Evolutionary conservation across 306 rosid species (phyloP).

Genomic region (Quercus mongolica): DNA sequence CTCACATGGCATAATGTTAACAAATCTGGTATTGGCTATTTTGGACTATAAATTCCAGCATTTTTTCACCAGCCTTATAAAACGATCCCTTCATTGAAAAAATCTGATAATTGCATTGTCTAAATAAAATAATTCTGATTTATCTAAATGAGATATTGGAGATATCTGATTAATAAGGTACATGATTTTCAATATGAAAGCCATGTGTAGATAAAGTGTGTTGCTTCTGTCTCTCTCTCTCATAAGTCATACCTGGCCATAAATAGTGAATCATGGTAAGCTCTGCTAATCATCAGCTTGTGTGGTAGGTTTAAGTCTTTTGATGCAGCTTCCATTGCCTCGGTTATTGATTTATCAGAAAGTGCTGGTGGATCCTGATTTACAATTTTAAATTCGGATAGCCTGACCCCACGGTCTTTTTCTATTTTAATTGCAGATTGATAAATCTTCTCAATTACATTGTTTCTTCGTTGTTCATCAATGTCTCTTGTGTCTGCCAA

Average conservation of each 20-base stretch:
- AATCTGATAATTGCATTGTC: not conserved
- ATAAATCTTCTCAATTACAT: constrained; percentile 67
- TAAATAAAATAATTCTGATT: not conserved
- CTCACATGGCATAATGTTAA: not conserved
- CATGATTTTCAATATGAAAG: not conserved
- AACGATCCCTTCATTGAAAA: not conserved
- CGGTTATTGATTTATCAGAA: constrained; percentile 57
- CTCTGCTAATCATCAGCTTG: constrained; percentile 94
- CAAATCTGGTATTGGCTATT: not conserved
- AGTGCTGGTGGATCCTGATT: constrained; percentile 96
- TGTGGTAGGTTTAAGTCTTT: constrained; percentile 68
- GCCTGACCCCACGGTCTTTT: constrained; percentile 59
- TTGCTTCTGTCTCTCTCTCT: not conserved
- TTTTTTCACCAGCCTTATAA: not conserved
- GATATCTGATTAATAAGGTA: not conserved
- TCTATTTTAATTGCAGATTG: constrained; percentile 67
- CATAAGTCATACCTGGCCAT: constrained; percentile 72
- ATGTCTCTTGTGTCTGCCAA: constrained; percentile 84
- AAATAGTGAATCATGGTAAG: constrained; percentile 90
- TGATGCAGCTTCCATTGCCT: constrained; percentile 75
- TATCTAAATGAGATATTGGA: not conserved
- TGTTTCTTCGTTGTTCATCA: constrained; percentile 77
- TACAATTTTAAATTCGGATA: constrained; percentile 66
- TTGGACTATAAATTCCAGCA: not conserved
- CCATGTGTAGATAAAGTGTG: not conserved